These are phyloP conservation scores for Lentinula aciculospora DNA, from an alignment of 768 basidiomycete species.

Conservation along the genomic window DNA sequence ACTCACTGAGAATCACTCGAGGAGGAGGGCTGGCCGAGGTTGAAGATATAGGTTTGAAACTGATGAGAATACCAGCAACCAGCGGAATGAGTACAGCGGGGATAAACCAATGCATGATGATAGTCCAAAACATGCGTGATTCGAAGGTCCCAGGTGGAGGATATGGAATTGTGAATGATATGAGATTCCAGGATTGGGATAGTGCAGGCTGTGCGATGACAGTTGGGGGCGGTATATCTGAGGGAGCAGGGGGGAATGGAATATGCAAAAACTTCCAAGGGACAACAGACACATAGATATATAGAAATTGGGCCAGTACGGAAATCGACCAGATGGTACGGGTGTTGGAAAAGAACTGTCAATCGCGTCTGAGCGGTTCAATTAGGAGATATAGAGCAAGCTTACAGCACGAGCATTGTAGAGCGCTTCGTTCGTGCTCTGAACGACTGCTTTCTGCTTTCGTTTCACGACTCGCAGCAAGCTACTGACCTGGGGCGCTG, in stretches of 20 bases:
- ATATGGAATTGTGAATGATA: constrained; percentile 31
- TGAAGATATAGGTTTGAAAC: constrained; percentile 48
- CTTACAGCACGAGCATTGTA: constrained; percentile 30
- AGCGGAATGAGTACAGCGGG: constrained; percentile 57
- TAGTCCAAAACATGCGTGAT: constrained; percentile 43
- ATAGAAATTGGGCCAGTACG: constrained; percentile 46
- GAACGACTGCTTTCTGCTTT: constrained; percentile 27
- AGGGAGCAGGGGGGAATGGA: not conserved
- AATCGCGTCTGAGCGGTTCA: constrained; percentile 2
- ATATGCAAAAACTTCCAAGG: constrained; percentile 51
- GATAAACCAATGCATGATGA: constrained; percentile 56
- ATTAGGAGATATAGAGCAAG: constrained; percentile 6
- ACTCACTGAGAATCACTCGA: not conserved
- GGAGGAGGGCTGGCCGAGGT: too few relatives aligned
- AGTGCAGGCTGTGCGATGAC: constrained; percentile 11
- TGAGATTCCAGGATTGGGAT: not conserved
- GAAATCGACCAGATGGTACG: constrained; percentile 55
- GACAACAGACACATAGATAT: constrained; percentile 44
- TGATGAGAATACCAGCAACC: constrained; percentile 52
- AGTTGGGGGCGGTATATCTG: not conserved
- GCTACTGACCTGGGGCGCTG: constrained; percentile 22
- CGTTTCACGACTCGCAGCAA: constrained; percentile 26
- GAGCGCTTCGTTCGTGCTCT: constrained; percentile 29
- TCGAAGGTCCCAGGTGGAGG: constrained; percentile 42
- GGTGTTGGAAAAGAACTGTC: constrained; percentile 60